These are phyloP conservation scores for Prunus yedoensis DNA, from an alignment of 331 rosid genomes.

Conservation along the genomic window DNA sequence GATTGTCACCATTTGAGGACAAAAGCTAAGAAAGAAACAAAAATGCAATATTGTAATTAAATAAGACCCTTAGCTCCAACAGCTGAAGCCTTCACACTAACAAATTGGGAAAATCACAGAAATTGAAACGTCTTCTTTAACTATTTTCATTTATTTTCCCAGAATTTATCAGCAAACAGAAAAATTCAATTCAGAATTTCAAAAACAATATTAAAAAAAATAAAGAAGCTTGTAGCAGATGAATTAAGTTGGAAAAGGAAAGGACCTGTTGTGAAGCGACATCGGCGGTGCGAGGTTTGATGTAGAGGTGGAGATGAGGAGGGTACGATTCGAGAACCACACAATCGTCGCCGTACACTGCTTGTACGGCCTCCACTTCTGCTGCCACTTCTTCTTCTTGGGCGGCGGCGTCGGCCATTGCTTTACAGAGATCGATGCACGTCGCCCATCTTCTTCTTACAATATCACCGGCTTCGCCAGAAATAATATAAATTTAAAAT, in stretches of 20 bases:
- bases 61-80: not conserved
- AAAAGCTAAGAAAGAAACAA: not conserved
- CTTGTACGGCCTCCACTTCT: conserved; percentile 70
- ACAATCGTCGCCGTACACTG: conserved; percentile 68
- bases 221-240: not conserved
- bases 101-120: not conserved
- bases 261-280: conserved; percentile 71
- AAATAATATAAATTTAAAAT: too few species aligned
- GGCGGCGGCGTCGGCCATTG: conserved; percentile 23
- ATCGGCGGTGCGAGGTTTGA: conserved; percentile 82
- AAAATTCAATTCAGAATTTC: not conserved
- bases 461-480: too few species aligned
- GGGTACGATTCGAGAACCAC: conserved; percentile 48
- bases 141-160: not conserved
- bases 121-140: not conserved
- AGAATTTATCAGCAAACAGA: not conserved
- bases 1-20: not conserved
- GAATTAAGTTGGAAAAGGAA: not conserved
- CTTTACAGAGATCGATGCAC: too few species aligned
- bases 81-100: not conserved
- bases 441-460: too few species aligned
- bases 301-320: conserved; percentile 64
- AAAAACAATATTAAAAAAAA: too few species aligned
- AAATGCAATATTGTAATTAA: not conserved
- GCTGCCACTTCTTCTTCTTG: conserved; percentile 51